Evolutionary conservation across 345 rosid species (phyloP).

Genomic region (Eucalyptus guilfoylei): DNA sequence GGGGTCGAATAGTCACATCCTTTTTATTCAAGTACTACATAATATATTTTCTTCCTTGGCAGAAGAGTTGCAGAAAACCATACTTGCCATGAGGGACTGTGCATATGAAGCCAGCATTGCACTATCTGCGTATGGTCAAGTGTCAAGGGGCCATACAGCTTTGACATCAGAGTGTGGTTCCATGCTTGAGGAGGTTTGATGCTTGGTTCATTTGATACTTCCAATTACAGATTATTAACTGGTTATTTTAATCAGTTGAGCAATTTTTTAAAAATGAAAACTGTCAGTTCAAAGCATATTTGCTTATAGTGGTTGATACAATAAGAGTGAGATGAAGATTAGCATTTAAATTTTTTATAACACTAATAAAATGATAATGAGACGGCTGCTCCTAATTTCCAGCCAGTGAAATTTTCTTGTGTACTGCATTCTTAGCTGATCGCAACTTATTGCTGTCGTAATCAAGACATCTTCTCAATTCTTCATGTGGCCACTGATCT

Average conservation of each 20-base stretch:
- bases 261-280: not conserved
- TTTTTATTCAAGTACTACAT: not conserved
- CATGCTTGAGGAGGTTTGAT: conserved; percentile 80
- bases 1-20: not conserved
- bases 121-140: conserved; percentile 57
- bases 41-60: conserved; percentile 1
- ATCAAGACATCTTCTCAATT: not conserved
- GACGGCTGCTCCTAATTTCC: not conserved
- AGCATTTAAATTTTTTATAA: not conserved
- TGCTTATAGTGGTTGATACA: not conserved
- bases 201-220: not conserved
- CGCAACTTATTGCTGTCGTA: not conserved
- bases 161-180: conserved; percentile 92
- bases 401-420: not conserved
- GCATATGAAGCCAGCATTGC: conserved; percentile 79
- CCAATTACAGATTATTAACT: not conserved
- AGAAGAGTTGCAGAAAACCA: conserved; percentile 72
- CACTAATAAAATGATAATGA: not conserved
- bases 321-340: not conserved
- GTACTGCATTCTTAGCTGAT: not conserved
- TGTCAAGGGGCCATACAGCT: conserved; percentile 77
- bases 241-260: not conserved
- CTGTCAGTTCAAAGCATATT: not conserved
- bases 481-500: not conserved
- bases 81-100: conserved; percentile 82